Evolutionary conservation across 805 yeast genomes (phyloP).

Genomic region (Zygosaccharomyces siamensis): DNA sequence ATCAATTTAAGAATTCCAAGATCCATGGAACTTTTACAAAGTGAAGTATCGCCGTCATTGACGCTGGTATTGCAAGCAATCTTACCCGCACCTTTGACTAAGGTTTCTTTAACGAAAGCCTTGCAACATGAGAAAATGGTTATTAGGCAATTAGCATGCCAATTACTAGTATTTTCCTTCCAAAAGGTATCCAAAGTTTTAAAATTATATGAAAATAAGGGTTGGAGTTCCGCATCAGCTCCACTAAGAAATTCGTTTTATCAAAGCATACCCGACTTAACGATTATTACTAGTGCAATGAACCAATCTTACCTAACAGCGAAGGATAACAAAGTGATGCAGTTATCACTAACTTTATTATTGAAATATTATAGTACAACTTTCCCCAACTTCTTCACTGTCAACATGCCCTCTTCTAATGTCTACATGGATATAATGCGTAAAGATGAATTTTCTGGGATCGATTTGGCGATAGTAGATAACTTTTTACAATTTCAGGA

Average conservation of each 20-base stretch:
- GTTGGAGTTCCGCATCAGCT: constrained; percentile 39
- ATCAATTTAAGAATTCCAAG: constrained; percentile 54
- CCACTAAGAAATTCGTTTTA: constrained; percentile 36
- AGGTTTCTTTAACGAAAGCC: constrained; percentile 52
- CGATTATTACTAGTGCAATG: constrained; percentile 40
- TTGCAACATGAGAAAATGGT: constrained; percentile 47
- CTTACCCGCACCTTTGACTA: constrained; percentile 60
- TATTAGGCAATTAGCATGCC: constrained; percentile 59
- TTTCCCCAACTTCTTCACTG: constrained; percentile 36
- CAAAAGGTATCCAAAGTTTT: constrained; percentile 47
- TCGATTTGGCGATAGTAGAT: constrained; percentile 56
- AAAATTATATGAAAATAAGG: constrained; percentile 35
- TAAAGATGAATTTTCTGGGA: constrained; percentile 38
- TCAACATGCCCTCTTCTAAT: constrained; percentile 33
- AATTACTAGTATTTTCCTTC: constrained; percentile 50
- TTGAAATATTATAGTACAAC: constrained; percentile 39
- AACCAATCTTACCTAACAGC: constrained; percentile 38
- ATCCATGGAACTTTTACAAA: constrained; percentile 28
- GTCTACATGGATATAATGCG: constrained; percentile 37
- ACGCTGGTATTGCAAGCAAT: constrained; percentile 48
- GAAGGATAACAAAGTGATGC: constrained; percentile 42
- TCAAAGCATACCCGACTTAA: constrained; percentile 45
- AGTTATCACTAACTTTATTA: constrained; percentile 45
- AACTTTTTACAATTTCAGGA: constrained; percentile 59
- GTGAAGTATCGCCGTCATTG: constrained; percentile 34